Base-by-base conservation (phyloP, 129 eudicot species). In the Apium graveolens region DNA sequence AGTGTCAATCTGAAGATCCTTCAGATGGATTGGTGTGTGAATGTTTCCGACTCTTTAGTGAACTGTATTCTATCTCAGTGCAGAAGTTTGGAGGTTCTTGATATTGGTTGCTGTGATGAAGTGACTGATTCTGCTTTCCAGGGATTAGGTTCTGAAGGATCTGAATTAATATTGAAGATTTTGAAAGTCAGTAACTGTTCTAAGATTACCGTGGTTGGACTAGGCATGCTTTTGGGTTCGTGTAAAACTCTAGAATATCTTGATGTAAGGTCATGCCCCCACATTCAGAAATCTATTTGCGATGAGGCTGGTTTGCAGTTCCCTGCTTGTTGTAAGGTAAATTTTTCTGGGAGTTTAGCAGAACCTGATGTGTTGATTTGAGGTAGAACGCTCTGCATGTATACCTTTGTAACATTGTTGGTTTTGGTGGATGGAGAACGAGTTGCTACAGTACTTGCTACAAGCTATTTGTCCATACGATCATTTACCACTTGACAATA, bases 21-120 rank as follows among this genome's bases (percentile, higher is more conserved):
- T 35, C 85, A 90, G 37, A 96, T 96, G 99, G 97, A 92, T 84
- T 96, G 97, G 97, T 96, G 99, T 81, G 78, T 86, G 55, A 92
- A 92, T 72, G 86, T 92, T 72, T 83, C 97, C 10, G 99, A 96
- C 74, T 81, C 86, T 62, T 90, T 97, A 5, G 77, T 96, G 81
- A 85, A 80, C 26, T 80, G 82, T 82, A 81, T 96, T 55, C 84
- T 96, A 45, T 74, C 80, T 18, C 80, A 83, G 60, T 96, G 99
- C 86, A 84, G 76, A 70, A 81, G 75, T 81, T 86, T 95, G 24
- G 94, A 91, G 88, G 92, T 88, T 76, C 91, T 95, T 21, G 98
- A 95, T 75, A 80, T 91, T 16, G 94, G 97, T 18, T 96, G 97
- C 84, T 96, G 97, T 80, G 99, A 96, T 74, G 97, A 90, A 83